phyloP scores from a whole-genome alignment of 768 basidiomycete genomes.

The Mrakia gelida region DNA sequence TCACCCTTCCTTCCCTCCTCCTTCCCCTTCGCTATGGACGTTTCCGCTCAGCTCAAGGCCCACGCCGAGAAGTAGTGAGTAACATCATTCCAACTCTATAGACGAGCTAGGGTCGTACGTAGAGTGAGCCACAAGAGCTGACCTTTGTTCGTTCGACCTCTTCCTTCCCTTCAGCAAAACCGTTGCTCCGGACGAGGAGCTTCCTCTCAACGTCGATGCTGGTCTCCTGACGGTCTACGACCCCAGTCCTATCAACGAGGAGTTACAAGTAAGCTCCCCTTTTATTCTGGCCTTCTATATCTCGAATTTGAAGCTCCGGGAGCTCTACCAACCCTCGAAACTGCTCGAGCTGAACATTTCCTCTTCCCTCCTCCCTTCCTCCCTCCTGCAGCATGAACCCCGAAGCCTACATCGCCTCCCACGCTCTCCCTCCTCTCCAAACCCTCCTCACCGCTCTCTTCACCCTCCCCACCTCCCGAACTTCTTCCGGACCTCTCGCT shows the following conservation, averaged over 20 bases:
- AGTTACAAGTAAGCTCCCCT: conserved; percentile 63
- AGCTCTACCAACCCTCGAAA: background rate
- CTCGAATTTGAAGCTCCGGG: too few species aligned
- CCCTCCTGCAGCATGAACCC: conserved; percentile 69
- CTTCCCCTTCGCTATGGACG: conserved; percentile 57
- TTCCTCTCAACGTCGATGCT: conserved; percentile 72
- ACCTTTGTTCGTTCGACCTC: conserved; percentile 13
- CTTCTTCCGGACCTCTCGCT: conserved; percentile 71
- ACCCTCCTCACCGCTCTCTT: conserved; percentile 74
- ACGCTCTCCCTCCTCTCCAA: conserved; percentile 76
- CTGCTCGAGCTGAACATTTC: background rate
- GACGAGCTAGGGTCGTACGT: background rate
- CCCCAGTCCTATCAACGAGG: conserved; percentile 76
- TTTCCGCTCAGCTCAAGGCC: conserved; percentile 69
- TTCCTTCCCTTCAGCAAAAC: conserved; percentile 51
- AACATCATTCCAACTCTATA: background rate
- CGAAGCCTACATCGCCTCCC: conserved; percentile 71
- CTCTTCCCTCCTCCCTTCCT: background rate
- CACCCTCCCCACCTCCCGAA: conserved; percentile 63
- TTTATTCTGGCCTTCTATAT: too few species aligned
- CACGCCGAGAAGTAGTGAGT: conserved; percentile 69
- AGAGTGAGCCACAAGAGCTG: background rate
- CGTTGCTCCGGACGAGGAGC: conserved; percentile 61
- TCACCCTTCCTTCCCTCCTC: background rate
- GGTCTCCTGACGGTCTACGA: conserved; percentile 83